Evolutionary conservation across 2,329 filamentous ascomycete species (phyloP).

Genomic region (Pyrenochaeta sp.): DNA sequence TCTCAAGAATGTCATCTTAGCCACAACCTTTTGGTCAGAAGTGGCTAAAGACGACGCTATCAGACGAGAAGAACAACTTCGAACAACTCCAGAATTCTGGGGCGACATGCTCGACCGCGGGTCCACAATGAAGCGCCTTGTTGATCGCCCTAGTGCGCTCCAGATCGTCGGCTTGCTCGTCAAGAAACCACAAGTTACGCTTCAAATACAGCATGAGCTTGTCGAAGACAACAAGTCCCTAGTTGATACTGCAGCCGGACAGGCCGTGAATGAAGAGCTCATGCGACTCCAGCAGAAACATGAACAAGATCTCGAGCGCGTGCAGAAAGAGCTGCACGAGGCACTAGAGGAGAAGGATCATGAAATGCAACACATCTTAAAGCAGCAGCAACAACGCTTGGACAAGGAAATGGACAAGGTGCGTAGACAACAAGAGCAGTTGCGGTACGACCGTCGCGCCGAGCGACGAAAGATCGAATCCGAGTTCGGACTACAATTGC

Average conservation of each 20-base stretch:
- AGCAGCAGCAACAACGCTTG: not conserved
- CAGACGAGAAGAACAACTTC: slow-evolving; percentile 27
- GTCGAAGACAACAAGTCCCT: slow-evolving; percentile 29
- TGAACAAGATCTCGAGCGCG: not conserved
- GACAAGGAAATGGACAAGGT: slow-evolving; percentile 1
- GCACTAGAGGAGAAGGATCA: not conserved
- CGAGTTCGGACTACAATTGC: not conserved
- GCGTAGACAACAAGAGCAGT: not conserved
- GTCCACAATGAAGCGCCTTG: slow-evolving; percentile 14
- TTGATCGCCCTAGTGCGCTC: slow-evolving; percentile 21
- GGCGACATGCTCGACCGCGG: slow-evolving; percentile 24
- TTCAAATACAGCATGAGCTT: slow-evolving; percentile 30
- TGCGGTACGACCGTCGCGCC: not conserved
- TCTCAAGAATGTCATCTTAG: slow-evolving; percentile 53
- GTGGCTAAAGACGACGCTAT: slow-evolving; percentile 10
- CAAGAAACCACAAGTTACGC: slow-evolving; percentile 10
- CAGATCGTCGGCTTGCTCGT: slow-evolving; percentile 18
- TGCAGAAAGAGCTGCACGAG: not conserved
- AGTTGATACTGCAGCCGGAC: slow-evolving; percentile 24
- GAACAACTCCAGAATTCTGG: slow-evolving; percentile 23
- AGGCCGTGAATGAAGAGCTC: slow-evolving; percentile 21
- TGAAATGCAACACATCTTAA: not conserved
- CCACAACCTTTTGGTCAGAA: slow-evolving; percentile 54
- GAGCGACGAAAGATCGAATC: slow-evolving; percentile 2
- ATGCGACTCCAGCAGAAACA: not conserved